Evolutionary conservation across 192 early-diverging fungal genomes (phyloP).

Genomic region (Mortierella hygrophila): DNA sequence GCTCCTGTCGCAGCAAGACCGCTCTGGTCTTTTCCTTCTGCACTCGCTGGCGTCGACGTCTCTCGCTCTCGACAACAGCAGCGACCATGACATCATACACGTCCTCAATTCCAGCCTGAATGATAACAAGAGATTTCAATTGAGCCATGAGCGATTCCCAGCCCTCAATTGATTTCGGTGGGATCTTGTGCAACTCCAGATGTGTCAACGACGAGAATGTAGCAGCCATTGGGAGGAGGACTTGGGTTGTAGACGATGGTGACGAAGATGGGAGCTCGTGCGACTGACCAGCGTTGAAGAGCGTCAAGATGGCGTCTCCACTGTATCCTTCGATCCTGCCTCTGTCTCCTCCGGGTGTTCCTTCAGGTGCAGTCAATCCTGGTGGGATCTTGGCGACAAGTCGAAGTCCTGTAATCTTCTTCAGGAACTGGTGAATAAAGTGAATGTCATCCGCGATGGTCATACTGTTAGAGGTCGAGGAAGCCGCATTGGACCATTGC

Average conservation of each 20-base stretch:
- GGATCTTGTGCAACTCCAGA: conserved; percentile 65
- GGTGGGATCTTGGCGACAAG: conserved; percentile 54
- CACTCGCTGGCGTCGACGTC: conserved; percentile 39
- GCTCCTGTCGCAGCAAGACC: conserved; percentile 46
- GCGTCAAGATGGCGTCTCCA: conserved; percentile 22
- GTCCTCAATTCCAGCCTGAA: conserved; percentile 60
- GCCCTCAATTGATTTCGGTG: conserved; percentile 56
- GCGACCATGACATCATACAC: conserved; percentile 59
- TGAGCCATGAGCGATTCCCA: conserved; percentile 62
- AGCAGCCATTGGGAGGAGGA: conserved; percentile 28
- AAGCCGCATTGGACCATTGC: conserved; percentile 56
- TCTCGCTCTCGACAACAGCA: conserved; percentile 48
- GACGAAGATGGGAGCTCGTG: not conserved
- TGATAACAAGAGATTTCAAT: conserved; percentile 59
- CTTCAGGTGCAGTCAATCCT: conserved; percentile 23
- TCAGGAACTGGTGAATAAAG: conserved; percentile 63
- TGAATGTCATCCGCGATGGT: conserved; percentile 63
- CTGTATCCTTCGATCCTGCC: conserved; percentile 43
- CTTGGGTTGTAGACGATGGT: conserved; percentile 9
- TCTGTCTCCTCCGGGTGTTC: conserved; percentile 11
- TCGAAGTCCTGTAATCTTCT: conserved; percentile 57
- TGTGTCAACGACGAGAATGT: conserved; percentile 60
- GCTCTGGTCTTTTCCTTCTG: conserved; percentile 43
- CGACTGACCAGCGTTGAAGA: conserved; percentile 17
- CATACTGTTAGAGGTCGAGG: conserved; percentile 4